A percentile compares a stretch with the other conserved stretches of the same genome.
These are phyloP conservation scores for Neostapfia colusana DNA, from an alignment of 176 grass and related monocot genomes.

Conservation along the genomic window DNA sequence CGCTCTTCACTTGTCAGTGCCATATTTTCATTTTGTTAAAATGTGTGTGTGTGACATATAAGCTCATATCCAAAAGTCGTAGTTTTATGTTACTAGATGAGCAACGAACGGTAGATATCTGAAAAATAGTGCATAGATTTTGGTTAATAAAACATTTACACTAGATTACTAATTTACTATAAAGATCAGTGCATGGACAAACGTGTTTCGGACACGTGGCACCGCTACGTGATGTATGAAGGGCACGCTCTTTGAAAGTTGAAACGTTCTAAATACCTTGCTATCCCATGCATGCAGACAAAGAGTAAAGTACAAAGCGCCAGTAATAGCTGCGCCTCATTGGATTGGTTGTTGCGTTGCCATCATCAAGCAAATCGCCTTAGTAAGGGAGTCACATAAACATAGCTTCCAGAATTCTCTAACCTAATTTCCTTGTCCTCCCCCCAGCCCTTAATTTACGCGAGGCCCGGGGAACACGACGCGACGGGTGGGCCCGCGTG, in stretches of 20 bases:
- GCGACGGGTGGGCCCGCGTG: conserved; percentile 13
- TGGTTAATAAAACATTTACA: no score
- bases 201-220: background rate
- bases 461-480: background rate
- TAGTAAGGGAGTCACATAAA: background rate
- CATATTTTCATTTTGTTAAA: no score
- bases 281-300: background rate
- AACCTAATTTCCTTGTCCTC: background rate
- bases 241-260: background rate
- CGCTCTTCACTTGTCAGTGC: no score
- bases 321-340: background rate
- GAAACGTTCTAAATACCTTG: background rate
- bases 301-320: background rate
- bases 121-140: no score
- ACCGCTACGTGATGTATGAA: background rate
- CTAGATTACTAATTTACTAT: no score
- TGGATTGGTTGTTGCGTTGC: conserved; percentile 10
- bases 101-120: no score
- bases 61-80: no score
- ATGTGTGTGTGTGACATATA: no score
- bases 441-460: background rate
- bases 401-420: conserved; percentile 32
- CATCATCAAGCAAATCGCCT: background rate
- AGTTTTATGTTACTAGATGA: no score
- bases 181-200: background rate